Percentiles rank a stretch among this genome's conserved stretches.
Conservation (phyloP, 176 grass and related monocot species). For the Miscanthus lutarioriparius region DNA sequence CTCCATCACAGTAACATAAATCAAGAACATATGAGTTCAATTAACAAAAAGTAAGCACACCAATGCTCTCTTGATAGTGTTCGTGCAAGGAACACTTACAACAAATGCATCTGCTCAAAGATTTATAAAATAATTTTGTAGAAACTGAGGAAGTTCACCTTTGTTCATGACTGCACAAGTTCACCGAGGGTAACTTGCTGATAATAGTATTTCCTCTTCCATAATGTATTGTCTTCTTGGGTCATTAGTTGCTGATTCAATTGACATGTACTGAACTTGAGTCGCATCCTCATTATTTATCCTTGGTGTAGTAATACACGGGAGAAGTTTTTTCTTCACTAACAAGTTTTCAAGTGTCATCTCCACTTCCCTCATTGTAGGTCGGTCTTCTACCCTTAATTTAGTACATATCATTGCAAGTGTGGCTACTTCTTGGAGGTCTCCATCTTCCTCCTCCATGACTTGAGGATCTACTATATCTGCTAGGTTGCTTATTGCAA, state of each 20-base stretch:
- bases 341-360: background rate
- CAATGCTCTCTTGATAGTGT: too few species aligned
- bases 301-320: background rate
- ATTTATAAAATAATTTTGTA: too few species aligned
- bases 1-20: constrained; percentile 18
- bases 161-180: too few species aligned
- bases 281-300: background rate
- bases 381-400: background rate
- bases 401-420: background rate
- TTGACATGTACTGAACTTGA: too few species aligned
- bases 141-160: too few species aligned
- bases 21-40: background rate
- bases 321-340: background rate
- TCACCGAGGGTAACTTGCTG: too few species aligned
- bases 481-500: background rate
- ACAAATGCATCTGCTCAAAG: too few species aligned
- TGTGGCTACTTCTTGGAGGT: background rate
- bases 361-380: background rate
- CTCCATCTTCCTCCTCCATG: background rate
- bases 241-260: too few species aligned
- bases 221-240: too few species aligned
- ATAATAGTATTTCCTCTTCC: too few species aligned
- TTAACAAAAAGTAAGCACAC: too few species aligned
- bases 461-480: background rate
- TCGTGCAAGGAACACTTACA: too few species aligned